Evolutionary conservation across 768 basidiomycete species (phyloP), one percentile per base, ranked within the genome.

Genomic region (Rhizopogon rudus): DNA sequence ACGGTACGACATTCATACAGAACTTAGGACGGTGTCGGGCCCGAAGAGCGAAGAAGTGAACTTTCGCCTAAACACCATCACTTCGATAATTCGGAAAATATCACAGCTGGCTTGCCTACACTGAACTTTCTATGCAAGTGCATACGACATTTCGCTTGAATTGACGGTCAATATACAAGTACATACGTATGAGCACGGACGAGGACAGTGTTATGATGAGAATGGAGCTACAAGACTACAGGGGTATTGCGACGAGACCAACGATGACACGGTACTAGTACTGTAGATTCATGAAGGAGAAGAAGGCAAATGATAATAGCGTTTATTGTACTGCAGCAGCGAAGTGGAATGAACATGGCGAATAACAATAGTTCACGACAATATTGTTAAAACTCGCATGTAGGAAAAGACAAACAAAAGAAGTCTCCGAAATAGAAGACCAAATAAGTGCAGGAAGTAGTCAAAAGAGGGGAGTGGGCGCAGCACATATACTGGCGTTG

Each of bases 171-270:
- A 33, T 6, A 9, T 13, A 48, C 46, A 48, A 35, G 46, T 48
- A 53, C 52, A 44, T 50, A 22, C 8, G 52, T 49, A 33, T 50
- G 44, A 31, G 35, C 42, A 53, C 44, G 29, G 44, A 45, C 45
- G 17, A 35, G 25, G 29, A 25, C 44, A 53, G 45, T 45, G 44
- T 50, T 51, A 53, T 52, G 54, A 63, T 44, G 53, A 56, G 40
- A 37, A 44, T 40, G 37, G 50, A 55, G 62, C 67, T 68, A 71
- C 67, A 69, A 65, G 66, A 70, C 69, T 72, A 72, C 67, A 72
- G 43, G 37, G 67, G 71, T 72, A 72, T 72, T 67, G 67, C 60
- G 57, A 69, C 51, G 64, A 52, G 53, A 59, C 59, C 45, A 63
- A 60, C 57, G 52, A 61, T 44, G 57, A 65, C 59, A 65, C 63